Percentiles rank a stretch among this genome's conserved stretches.
Evolutionary conservation across 2,329 filamentous ascomycete species (phyloP).

Genomic region (Nakataea oryzae): DNA sequence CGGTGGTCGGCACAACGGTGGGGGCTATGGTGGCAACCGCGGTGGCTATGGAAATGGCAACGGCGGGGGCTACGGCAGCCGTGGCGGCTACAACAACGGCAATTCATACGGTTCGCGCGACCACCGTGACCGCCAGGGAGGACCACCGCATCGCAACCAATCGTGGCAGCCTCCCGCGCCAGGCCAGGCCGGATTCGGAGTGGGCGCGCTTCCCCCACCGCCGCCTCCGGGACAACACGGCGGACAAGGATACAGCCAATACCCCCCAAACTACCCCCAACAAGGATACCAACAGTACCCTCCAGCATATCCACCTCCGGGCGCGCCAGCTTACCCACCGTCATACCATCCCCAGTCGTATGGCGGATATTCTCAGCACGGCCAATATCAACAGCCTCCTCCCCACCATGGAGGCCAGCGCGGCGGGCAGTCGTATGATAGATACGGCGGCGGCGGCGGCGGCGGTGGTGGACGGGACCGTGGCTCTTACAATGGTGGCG

Average conservation of each 20-base stretch:
- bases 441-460: constrained; percentile 3
- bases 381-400: neutral
- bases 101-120: constrained; percentile 39
- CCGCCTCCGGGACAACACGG: constrained; percentile 20
- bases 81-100: constrained; percentile 14
- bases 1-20: constrained; percentile 36
- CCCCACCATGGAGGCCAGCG: neutral
- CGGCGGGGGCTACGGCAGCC: constrained; percentile 37
- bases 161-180: constrained; percentile 34
- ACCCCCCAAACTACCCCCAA: neutral
- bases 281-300: neutral
- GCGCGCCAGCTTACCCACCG: constrained; percentile 1
- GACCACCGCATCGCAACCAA: constrained; percentile 13
- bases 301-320: neutral
- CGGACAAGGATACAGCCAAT: constrained; percentile 5
- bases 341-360: neutral
- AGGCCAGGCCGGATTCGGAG: constrained; percentile 29
- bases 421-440: constrained; percentile 1
- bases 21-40: constrained; percentile 50
- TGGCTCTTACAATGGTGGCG: neutral
- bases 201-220: constrained; percentile 33
- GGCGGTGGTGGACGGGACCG: constrained; percentile 1
- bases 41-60: neutral
- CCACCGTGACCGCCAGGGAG: neutral
- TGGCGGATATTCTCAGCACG: neutral